Evolutionary conservation across 1,139 yeast species (phyloP), one percentile per base, ranked within the genome.

Genomic region (Candida buenavistaensis): DNA sequence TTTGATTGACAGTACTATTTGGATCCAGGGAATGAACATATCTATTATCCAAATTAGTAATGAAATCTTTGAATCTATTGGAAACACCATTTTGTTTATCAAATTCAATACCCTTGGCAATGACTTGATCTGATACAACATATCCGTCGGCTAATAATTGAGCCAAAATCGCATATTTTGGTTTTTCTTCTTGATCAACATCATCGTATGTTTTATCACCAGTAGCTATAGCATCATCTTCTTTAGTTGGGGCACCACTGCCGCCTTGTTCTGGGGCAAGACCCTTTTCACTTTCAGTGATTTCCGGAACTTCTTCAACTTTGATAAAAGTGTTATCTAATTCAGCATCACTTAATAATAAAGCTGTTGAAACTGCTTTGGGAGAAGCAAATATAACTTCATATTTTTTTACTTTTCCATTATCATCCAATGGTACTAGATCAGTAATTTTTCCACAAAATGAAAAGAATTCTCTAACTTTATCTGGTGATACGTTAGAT

Each of bases 91-190:
- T 75, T 50, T 79, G 68, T 45, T 78, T 68, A 55, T 84, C 95
- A 44, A 80, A 68, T 14, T 71, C 75, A 37, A 82, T 65, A 12
- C 84, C 79, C 52, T 73, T 73, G 38, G 75, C 72, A 36, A 84
- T 67, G 30, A 83, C 66, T 39, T 71, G 63, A 55, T 85, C 94
- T 33, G 83, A 72, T 27, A 85, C 57, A 16, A 69, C 72, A 55
- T 84, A 85, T 4, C 95, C 95, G 19, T 78, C 76, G 21, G 89
- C 73, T 44, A 85, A 68, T 48, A 82, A 74, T 58, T 85, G 92
- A 1, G 94, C 92, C 63, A 83, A 66, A 39, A 85, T 79, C 16
- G 88, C 80, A 41, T 80, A 64, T 52, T 83, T 82, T 38, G 95
- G 95, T 62, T 85, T 85, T 46, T 77, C 79, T 51, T 85, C 95